Percentiles rank a stretch among this genome's conserved stretches.
These are phyloP conservation scores for Staphylotrichum longicolle DNA, from an alignment of 495 filamentous ascomycete species.

Conservation along the genomic window DNA sequence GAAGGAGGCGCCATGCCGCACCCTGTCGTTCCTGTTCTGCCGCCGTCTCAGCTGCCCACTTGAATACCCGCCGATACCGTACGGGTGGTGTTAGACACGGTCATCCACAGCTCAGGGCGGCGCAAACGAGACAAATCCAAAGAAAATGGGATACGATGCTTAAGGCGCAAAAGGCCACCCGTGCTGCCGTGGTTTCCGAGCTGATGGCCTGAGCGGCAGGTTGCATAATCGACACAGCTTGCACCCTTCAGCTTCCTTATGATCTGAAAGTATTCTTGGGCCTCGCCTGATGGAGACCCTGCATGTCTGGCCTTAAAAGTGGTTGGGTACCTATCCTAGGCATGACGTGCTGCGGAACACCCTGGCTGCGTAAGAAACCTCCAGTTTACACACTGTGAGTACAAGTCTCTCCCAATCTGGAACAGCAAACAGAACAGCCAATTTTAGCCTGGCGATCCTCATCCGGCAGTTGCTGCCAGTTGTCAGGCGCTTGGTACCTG, in stretches of 20 bases:
- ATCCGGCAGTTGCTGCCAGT: slow-evolving; percentile 14
- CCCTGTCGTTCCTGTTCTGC: slow-evolving; percentile 15
- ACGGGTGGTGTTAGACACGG: slow-evolving; percentile 1
- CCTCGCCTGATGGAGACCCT: background rate
- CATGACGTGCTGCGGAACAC: slow-evolving; percentile 11
- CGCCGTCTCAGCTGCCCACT: slow-evolving; percentile 26
- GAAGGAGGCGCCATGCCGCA: slow-evolving; percentile 17
- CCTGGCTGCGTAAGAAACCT: background rate
- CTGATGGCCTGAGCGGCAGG: background rate
- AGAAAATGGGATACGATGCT: background rate
- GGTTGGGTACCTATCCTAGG: background rate
- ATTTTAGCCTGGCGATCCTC: slow-evolving; percentile 24
- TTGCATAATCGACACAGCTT: slow-evolving; percentile 6
- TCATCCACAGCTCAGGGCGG: background rate
- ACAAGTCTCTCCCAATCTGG: slow-evolving; percentile 13
- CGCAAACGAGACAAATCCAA: too few species aligned
- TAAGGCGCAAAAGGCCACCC: background rate
- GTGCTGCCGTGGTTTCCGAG: background rate
- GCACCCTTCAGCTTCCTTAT: background rate
- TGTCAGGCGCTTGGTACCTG: background rate
- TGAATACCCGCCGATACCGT: slow-evolving; percentile 11
- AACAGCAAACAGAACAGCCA: slow-evolving; percentile 7
- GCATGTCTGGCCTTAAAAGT: slow-evolving; percentile 5
- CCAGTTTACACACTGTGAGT: slow-evolving; percentile 15
- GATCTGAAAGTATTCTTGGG: slow-evolving; percentile 1